Conservation (phyloP, 306 rosid genomes). For the Acmispon strigosus region DNA sequence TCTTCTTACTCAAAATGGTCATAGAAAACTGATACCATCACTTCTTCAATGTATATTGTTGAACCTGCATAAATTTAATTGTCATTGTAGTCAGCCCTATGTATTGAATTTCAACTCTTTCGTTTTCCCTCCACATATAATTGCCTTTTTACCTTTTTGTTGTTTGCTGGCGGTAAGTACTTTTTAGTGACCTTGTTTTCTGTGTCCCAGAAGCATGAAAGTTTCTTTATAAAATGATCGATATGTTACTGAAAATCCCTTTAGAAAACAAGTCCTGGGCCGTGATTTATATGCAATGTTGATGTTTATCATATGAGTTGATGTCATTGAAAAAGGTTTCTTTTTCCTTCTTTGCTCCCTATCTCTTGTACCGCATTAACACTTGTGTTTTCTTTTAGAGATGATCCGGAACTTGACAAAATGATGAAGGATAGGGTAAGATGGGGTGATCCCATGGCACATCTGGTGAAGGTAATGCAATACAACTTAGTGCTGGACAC, state of each 20-base stretch:
- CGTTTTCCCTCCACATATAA: not conserved
- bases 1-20: not conserved
- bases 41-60: not conserved
- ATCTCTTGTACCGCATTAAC: not conserved
- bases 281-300: not conserved
- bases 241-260: not conserved
- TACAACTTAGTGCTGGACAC: not conserved
- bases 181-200: not conserved
- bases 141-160: not conserved
- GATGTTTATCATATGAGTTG: not conserved
- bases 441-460: constrained; percentile 99
- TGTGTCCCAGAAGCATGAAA: not conserved
- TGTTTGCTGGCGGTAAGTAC: no score
- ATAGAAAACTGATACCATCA: not conserved
- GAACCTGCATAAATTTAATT: not conserved
- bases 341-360: not conserved
- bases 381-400: constrained; percentile 42
- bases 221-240: not conserved
- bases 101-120: not conserved
- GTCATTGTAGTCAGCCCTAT: not conserved
- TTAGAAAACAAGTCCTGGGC: not conserved
- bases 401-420: constrained; percentile 81
- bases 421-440: constrained; percentile 62
- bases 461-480: constrained; percentile 73
- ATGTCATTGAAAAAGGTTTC: not conserved